Percentiles rank a stretch among this genome's conserved stretches.
These are phyloP conservation scores for Vitis hybrid DNA, from an alignment of 177 flowering plant species.

Conservation along the genomic window DNA sequence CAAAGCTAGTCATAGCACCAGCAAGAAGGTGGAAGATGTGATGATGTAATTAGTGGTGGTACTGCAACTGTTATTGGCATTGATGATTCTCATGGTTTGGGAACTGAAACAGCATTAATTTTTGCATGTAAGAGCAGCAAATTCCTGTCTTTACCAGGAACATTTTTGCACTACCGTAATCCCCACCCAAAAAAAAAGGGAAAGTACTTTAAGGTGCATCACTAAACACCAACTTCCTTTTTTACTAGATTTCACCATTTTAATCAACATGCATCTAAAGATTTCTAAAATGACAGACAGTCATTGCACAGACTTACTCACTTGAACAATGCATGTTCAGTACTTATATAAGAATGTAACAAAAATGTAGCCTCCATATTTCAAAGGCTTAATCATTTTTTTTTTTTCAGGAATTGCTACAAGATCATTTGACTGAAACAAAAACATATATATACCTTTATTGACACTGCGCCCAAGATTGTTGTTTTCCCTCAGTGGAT, in stretches of 20 bases:
- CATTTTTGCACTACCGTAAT: too few relatives aligned
- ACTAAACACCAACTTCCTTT: too few relatives aligned
- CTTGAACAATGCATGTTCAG: background rate
- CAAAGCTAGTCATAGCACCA: background rate
- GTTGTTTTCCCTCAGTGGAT: constrained; percentile 68
- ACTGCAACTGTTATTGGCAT: background rate
- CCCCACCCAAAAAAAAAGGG: too few relatives aligned
- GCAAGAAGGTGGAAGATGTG: background rate
- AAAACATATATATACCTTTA: constrained; percentile 45
- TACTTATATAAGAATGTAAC: background rate
- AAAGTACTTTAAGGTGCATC: too few relatives aligned
- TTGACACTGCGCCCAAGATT: constrained; percentile 92
- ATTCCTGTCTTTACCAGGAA: too few relatives aligned
- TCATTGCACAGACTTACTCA: too few relatives aligned
- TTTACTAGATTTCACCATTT: too few relatives aligned
- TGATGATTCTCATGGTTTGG: too few relatives aligned
- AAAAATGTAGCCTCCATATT: background rate
- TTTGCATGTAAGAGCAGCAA: too few relatives aligned
- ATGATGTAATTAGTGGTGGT: background rate
- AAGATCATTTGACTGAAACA: background rate
- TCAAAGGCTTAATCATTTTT: background rate
- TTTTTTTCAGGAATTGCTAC: background rate
- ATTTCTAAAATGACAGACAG: too few relatives aligned
- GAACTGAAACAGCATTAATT: too few relatives aligned
- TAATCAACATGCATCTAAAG: too few relatives aligned